Evolutionary conservation across 768 basidiomycete genomes (phyloP), one percentile per base, ranked within the genome.

Genomic region (Leccinum pellstonianum): DNA sequence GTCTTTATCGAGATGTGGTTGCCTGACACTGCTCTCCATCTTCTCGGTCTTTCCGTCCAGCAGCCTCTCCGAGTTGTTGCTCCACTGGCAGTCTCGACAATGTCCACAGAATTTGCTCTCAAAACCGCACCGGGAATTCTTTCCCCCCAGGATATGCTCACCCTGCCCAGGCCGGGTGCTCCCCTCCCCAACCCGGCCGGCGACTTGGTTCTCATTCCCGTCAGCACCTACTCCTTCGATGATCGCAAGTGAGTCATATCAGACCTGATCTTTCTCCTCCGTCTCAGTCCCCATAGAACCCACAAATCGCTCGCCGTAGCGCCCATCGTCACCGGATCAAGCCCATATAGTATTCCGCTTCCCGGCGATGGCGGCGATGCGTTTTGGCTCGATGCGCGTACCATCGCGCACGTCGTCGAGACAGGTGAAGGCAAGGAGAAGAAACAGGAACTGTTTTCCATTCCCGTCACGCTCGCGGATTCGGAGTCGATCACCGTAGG

Each of bases 361-460:
- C 76, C 81, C 23, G 83, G n/a, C n/a, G n/a, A 84, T 52, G 88
- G 84, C 9, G 91, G 90, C 21, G 86, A 90, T 49, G 80, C 81
- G 3, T 93, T 94, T 75, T 94, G 92, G 92, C 79, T 94, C 12
- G 82, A 86, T 54, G 74, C 80, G 2, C 80, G 83, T 48, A 90
- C 87, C n/a, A 71, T 94, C 59, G 90, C 80, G 1, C 86, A 90
- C 56, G 83, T 86, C 55, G 82, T 89, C 23, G 81, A 81, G 66
- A 79, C 58, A 2, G 70, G 77, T 5, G 78, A 81, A 29, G 83
- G 82, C 53, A 77, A 79, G 25, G 73, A 71, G 50, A 80, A 80
- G 66, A 76, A 72, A 51, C 78, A 85, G 19, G 78, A 84, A 46
- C 73, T 94, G 38, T 87, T 86, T 68, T 25, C 23, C 23, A 25